Base-by-base conservation (phyloP, 257 asterid genomes). In the Petrea volubilis region DNA sequence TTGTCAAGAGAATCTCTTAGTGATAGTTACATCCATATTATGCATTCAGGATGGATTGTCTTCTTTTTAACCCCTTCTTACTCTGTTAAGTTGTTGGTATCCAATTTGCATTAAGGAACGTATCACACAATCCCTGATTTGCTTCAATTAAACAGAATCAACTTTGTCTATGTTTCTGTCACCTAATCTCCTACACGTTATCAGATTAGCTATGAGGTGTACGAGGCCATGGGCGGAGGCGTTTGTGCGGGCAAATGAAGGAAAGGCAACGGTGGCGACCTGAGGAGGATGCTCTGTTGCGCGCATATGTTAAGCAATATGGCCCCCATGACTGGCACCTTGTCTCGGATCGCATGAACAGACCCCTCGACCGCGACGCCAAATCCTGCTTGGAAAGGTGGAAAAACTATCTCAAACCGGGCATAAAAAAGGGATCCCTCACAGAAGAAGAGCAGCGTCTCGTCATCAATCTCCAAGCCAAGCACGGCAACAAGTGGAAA, bases 391-490 rank as follows among this genome's bases (percentile, higher is more conserved):
- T 84, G 64, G 95, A 89, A 46, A 60, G 96, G 84, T 89, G 96
- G 93, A 89, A 85, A 71, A 87, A 89, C 78, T 91, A 84, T 44
- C 88, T 86, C 21, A 85, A 80, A 71, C 95, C 95, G 0, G 95
- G 95, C 5, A 83, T 87, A 28, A 87, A 89, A 71, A 91, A 86
- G 36, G 93, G 91, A 12, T 81, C 91, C 10, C 73, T 87, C 5
- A 84, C 91, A 0, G 79, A 75, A 61, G 90, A 87, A 10, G 90
- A 91, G 67, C 93, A 84, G 82, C 75, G 64, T 36, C 79, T 80
- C 0, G 83, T 82, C 17, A 84, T 84, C 47, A 74, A 51, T 34
- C 78, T 86, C 21, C 80, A 69, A 18, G 59, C 76, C 3, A 53
- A 76, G 7, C 68, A 76, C 67, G 85, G 86, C 13, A 84, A 81